Base-by-base conservation (phyloP, 2,329 filamentous ascomycete genomes). In the Aspergillus calidoustus region DNA sequence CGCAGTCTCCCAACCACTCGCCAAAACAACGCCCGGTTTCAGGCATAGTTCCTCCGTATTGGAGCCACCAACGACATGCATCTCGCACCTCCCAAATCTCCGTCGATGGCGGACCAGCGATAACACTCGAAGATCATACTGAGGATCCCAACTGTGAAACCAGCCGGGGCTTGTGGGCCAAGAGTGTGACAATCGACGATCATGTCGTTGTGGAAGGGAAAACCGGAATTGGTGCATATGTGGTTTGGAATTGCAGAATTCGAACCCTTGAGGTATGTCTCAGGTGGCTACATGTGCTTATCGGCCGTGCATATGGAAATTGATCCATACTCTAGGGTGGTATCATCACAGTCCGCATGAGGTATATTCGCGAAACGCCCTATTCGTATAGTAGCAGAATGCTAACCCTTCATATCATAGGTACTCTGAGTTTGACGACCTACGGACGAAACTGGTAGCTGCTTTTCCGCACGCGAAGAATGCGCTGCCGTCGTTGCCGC, bases 391-490 rank as follows among this genome's bases (percentile, higher is more conserved):
- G 17, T 56, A 28, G 17, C 22, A 47, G 13, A 17, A 41, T 15
- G 11, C n/a, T 44, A 34, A 50, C 59, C 68, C 69, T 76, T 66
- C 66, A 60, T 22, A 47, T 54, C 31, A 34, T 3, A 82, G 93
- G 74, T 98, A 97, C 77, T 97, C 93, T 0, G 94, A 98, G 75
- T 98, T 98, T 73, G 92, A 96, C 75, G 87, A 91, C 59, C 85
- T 99, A 63, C 87, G 93, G 57, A 80, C 84, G 54, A 87, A 88
- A 67, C 84, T 99, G 22, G 81, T 92, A 48, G 82, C 85, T 69
- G 91, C 92, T 0, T 98, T 98, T 69, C 94, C 95, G 4, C 86
- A 89, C 68, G 93, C 93, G 23, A 88, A 87, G 71, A 91, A 86
- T 25, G 92, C 93, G n/a, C 87, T 99, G 73, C 95, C 95, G n/a